A percentile compares a stretch with the other conserved stretches of the same genome.
Conservation (phyloP, 768 basidiomycete genomes). For the Leccinellum albellum region DNA sequence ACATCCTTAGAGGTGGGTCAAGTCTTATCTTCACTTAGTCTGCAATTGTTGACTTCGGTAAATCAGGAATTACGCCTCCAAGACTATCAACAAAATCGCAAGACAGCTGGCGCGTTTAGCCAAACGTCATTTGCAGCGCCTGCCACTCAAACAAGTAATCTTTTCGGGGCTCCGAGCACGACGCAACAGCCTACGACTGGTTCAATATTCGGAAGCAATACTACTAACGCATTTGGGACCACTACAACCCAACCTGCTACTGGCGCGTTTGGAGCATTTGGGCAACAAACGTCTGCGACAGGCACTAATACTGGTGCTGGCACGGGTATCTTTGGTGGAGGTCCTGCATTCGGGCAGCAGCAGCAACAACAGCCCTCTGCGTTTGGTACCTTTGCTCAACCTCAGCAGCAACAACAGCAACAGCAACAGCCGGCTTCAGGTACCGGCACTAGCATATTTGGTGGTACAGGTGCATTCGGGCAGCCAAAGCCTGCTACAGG, state of each 20-base stretch:
- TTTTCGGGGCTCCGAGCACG: conserved; percentile 27
- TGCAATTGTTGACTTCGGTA: neutral
- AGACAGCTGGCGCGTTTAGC: conserved; percentile 64
- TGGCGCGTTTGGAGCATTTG: conserved; percentile 31
- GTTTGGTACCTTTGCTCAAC: conserved; percentile 54
- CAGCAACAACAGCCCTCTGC: conserved; percentile 29
- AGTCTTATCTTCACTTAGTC: neutral
- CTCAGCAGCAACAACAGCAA: conserved; percentile 13
- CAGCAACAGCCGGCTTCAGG: conserved; percentile 33
- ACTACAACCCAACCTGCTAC: conserved; percentile 26
- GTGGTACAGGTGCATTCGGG: conserved; percentile 30
- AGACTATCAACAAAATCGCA: conserved; percentile 73
- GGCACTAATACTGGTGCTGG: conserved; percentile 17
- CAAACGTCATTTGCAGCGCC: conserved; percentile 35
- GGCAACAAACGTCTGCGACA: conserved; percentile 36
- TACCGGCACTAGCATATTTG: conserved; percentile 32
- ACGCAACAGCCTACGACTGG: conserved; percentile 28
- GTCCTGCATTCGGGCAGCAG: conserved; percentile 38
- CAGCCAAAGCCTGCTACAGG: conserved; percentile 32
- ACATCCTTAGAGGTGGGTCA: conserved; percentile 68
- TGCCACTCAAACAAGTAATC: conserved; percentile 21
- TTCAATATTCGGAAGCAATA: conserved; percentile 30
- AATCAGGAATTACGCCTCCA: conserved; percentile 68
- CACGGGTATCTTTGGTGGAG: conserved; percentile 42
- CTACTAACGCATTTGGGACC: conserved; percentile 21